phyloP scores from a whole-genome alignment of 75 land plant species.

The Pinus taeda region DNA sequence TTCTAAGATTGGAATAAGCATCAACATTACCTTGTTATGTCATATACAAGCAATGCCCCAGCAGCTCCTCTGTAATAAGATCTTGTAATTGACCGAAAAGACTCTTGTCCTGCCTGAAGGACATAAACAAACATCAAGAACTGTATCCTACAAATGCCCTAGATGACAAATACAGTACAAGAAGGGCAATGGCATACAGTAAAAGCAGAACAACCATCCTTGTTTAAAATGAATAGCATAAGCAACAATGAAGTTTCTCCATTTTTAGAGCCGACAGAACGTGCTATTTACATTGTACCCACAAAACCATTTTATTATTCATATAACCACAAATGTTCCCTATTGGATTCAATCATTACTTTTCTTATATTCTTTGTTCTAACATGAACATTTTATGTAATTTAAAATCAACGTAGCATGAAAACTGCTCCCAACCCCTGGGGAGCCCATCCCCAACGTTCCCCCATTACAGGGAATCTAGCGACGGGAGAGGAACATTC shows the following conservation, averaged over 20 bases:
- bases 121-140: constrained; percentile 2
- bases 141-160: neutral
- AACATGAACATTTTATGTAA: too few relatives aligned
- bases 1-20: neutral
- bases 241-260: neutral
- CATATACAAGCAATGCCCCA: constrained; percentile 74
- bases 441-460: too few relatives aligned
- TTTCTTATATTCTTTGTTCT: too few relatives aligned
- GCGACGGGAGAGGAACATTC: too few relatives aligned
- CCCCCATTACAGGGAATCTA: too few relatives aligned
- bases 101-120: constrained; percentile 71
- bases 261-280: neutral
- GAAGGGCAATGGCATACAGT: neutral
- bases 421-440: too few relatives aligned
- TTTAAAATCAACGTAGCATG: too few relatives aligned
- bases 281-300: too few relatives aligned
- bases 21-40: constrained; percentile 58
- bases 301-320: too few relatives aligned
- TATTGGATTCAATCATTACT: too few relatives aligned
- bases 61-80: constrained; percentile 76
- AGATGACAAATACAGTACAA: neutral
- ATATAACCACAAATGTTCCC: too few relatives aligned
- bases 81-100: constrained; percentile 73
- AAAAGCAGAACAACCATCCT: neutral
- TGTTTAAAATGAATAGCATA: neutral